phyloP scores from a whole-genome alignment of 768 basidiomycete species.

The Tricholoma sp. region DNA sequence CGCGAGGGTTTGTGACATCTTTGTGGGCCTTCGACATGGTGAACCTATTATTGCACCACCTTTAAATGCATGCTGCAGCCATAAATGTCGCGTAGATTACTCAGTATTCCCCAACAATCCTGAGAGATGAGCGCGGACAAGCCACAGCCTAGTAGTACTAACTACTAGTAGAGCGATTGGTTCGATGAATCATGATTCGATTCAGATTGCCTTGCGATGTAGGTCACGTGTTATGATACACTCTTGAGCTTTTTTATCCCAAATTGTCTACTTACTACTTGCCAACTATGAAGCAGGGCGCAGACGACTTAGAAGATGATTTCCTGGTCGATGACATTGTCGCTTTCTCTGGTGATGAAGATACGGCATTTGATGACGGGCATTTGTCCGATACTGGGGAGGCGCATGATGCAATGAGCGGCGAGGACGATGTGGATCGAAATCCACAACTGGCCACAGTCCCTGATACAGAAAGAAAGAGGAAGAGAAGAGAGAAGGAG shows the following conservation, averaged over 20 bases:
- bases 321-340: constrained; percentile 68
- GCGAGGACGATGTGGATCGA: constrained; percentile 22
- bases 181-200: too few relatives aligned
- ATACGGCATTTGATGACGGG: constrained; percentile 26
- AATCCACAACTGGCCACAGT: constrained; percentile 12
- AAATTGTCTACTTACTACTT: constrained; percentile 6
- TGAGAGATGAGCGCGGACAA: not conserved
- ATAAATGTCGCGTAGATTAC: constrained; percentile 11
- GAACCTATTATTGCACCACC: constrained; percentile 20
- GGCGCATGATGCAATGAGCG: constrained; percentile 34
- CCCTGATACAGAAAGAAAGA: constrained; percentile 46
- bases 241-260: not conserved
- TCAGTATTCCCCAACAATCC: constrained; percentile 10
- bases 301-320: constrained; percentile 84
- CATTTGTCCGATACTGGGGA: constrained; percentile 29
- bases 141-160: too few relatives aligned
- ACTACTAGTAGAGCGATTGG: too few relatives aligned
- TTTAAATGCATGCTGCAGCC: constrained; percentile 24
- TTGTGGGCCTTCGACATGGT: constrained; percentile 5
- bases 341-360: constrained; percentile 61
- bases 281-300: constrained; percentile 33
- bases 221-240: constrained; percentile 12
- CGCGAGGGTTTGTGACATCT: not conserved
- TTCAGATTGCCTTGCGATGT: too few relatives aligned
- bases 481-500: constrained; percentile 69